Percentiles rank a stretch among this genome's conserved stretches.
Evolutionary conservation across 2,329 filamentous ascomycete genomes (phyloP).

Genomic region (Stemphylium vesicarium): DNA sequence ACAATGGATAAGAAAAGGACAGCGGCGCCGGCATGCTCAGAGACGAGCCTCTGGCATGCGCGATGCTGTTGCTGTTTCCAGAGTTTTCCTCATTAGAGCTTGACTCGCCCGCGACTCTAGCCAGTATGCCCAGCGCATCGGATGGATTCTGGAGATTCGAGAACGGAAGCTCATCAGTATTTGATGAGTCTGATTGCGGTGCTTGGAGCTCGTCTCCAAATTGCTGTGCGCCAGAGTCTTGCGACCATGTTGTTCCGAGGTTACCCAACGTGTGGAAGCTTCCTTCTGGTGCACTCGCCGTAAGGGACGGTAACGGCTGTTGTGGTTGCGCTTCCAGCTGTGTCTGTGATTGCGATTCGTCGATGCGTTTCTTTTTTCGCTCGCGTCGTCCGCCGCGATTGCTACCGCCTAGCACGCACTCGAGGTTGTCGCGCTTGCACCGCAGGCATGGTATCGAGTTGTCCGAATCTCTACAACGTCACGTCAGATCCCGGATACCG

Average conservation of each 20-base stretch:
- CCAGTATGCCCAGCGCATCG: slow-evolving; percentile 57
- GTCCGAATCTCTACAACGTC: slow-evolving; percentile 51
- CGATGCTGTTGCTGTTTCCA: slow-evolving; percentile 17
- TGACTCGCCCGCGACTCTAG: slow-evolving; percentile 52
- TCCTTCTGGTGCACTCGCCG: slow-evolving; percentile 40
- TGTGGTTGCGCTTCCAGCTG: slow-evolving; percentile 10
- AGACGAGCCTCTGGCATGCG: slow-evolving; percentile 21
- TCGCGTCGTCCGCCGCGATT: slow-evolving; percentile 66
- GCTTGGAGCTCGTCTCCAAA: slow-evolving; percentile 29
- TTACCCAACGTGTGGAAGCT: slow-evolving; percentile 47
- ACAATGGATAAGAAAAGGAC: slow-evolving; percentile 53
- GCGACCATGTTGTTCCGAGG: slow-evolving; percentile 47
- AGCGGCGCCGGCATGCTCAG: slow-evolving; percentile 30
- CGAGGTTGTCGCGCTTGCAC: slow-evolving; percentile 63
- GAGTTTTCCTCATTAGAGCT: slow-evolving; percentile 37
- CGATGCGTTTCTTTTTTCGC: slow-evolving; percentile 55
- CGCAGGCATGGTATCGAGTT: slow-evolving; percentile 62
- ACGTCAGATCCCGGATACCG: not conserved
- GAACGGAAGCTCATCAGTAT: slow-evolving; percentile 46
- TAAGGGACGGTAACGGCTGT: slow-evolving; percentile 32
- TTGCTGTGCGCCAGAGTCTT: slow-evolving; percentile 27
- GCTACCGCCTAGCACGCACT: slow-evolving; percentile 65
- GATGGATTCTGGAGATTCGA: slow-evolving; percentile 57
- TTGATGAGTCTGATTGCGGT: slow-evolving; percentile 39
- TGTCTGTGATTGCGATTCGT: slow-evolving; percentile 13